Conservation (phyloP, 352 stramenopile genomes). For the Globisporangium cederbergense region DNA sequence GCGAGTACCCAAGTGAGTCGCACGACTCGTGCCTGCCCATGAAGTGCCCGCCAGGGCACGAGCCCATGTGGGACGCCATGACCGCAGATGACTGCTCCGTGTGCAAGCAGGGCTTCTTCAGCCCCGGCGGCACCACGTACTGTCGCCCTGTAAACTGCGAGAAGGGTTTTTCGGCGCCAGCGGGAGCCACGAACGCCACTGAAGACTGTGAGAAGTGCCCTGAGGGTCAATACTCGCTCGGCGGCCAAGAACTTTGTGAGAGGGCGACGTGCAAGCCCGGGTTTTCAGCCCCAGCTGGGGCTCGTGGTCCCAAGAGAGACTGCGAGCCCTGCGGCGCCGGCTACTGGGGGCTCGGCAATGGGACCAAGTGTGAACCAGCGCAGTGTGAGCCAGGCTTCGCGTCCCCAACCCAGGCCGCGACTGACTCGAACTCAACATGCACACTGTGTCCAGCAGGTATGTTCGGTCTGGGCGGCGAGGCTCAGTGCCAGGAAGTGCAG, state of each 20-base stretch:
- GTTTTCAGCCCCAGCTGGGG: conserved; percentile 23
- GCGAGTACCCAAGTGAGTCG: conserved; percentile 26
- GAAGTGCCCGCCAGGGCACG: conserved; percentile 25
- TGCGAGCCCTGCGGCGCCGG: conserved; percentile 35
- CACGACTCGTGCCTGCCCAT: conserved; percentile 25
- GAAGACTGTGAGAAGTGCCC: conserved; percentile 28
- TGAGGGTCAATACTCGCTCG: conserved; percentile 32
- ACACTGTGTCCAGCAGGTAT: conserved; percentile 25
- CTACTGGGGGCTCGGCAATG: conserved; percentile 32
- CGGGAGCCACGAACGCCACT: conserved; percentile 20
- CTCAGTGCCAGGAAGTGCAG: conserved; percentile 31
- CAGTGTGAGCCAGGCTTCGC: conserved; percentile 28
- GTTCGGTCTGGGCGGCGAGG: conserved; percentile 28
- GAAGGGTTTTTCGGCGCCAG: conserved; percentile 23
- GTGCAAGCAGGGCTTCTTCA: conserved; percentile 39
- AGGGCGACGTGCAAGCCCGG: conserved; percentile 33
- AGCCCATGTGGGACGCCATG: conserved; percentile 21
- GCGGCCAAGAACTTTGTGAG: conserved; percentile 26
- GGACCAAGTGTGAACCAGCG: conserved; percentile 21
- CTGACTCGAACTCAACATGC: conserved; percentile 30
- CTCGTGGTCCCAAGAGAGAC: conserved; percentile 31
- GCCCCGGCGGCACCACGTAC: conserved; percentile 20
- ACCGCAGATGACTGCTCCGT: conserved; percentile 25
- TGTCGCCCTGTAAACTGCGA: conserved; percentile 32
- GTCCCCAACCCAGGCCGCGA: conserved; percentile 21